Conservation (phyloP, 1,284 basidiomycete species). For the Ganoderma meredithae region DNA sequence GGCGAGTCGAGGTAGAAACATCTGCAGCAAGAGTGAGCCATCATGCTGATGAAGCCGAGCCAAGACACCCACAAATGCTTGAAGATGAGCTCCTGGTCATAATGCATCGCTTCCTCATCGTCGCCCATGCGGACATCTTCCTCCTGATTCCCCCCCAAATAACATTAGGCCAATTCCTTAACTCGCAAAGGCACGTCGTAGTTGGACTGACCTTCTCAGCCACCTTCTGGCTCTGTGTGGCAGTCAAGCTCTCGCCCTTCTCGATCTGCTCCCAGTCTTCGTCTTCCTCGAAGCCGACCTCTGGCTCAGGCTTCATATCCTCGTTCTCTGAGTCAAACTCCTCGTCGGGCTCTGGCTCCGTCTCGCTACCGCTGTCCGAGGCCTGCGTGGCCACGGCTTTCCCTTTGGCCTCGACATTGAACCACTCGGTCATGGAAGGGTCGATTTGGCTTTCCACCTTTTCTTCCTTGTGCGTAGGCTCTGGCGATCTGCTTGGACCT, state of each 20-base stretch:
- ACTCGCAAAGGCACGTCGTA: background rate
- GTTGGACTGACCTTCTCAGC: conserved; percentile 12
- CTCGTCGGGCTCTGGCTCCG: conserved; percentile 68
- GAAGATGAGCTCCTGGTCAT: conserved; percentile 81
- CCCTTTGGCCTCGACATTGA: conserved; percentile 51
- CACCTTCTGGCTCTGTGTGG: background rate
- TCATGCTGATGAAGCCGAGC: background rate
- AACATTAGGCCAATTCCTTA: background rate
- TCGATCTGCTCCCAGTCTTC: conserved; percentile 31
- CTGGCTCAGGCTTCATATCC: conserved; percentile 43
- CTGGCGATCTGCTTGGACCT: conserved; percentile 14
- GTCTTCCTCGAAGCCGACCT: conserved; percentile 24
- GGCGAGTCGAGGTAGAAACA: conserved; percentile 90
- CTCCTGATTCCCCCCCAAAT: conserved; percentile 19
- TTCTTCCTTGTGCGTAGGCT: conserved; percentile 38
- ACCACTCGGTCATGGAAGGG: conserved; percentile 68
- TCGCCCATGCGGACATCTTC: conserved; percentile 65
- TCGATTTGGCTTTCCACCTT: conserved; percentile 39
- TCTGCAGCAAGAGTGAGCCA: conserved; percentile 45
- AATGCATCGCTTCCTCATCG: conserved; percentile 67
- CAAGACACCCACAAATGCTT: conserved; percentile 70
- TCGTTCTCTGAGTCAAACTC: conserved; percentile 53
- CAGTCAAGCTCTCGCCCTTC: background rate
- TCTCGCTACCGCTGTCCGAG: conserved; percentile 66
- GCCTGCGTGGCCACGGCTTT: conserved; percentile 35